phyloP scores from a whole-genome alignment of 306 rosid species.

The Prunus mongolica region DNA sequence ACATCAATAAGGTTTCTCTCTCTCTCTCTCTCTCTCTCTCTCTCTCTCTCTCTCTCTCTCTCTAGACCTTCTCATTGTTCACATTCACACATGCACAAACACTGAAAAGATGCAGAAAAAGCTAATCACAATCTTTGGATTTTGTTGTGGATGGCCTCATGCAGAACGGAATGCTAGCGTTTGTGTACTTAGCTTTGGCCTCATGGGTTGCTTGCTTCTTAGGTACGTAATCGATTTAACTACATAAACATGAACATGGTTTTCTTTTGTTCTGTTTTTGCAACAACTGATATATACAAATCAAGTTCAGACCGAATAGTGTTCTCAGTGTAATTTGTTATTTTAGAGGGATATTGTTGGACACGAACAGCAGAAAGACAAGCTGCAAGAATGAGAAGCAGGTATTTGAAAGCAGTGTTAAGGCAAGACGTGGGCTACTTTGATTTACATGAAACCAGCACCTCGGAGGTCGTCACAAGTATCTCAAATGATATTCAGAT shows the following conservation, averaged over 20 bases:
- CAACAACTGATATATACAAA: neutral
- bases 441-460: slow-evolving; percentile 17
- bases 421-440: slow-evolving; percentile 29
- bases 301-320: no score
- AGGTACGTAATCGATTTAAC: slow-evolving; percentile 2
- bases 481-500: slow-evolving; percentile 25
- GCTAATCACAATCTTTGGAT: neutral
- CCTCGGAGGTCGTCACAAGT: slow-evolving; percentile 21
- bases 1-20: slow-evolving; percentile 30
- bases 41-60: neutral
- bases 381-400: slow-evolving; percentile 29
- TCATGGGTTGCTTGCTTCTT: slow-evolving; percentile 17
- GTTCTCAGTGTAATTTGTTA: neutral
- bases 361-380: slow-evolving; percentile 37
- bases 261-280: neutral
- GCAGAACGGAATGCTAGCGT: neutral
- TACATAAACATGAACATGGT: neutral
- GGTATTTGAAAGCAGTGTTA: slow-evolving; percentile 30
- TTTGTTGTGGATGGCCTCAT: neutral
- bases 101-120: neutral
- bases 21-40: neutral
- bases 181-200: neutral
- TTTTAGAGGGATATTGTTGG: slow-evolving; percentile 42
- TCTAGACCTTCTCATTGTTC: no score
- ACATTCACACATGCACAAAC: neutral